Percentiles rank a stretch among this genome's conserved stretches.
phyloP scores from a whole-genome alignment of 1,284 basidiomycete genomes.

The Ustilago loliicola region DNA sequence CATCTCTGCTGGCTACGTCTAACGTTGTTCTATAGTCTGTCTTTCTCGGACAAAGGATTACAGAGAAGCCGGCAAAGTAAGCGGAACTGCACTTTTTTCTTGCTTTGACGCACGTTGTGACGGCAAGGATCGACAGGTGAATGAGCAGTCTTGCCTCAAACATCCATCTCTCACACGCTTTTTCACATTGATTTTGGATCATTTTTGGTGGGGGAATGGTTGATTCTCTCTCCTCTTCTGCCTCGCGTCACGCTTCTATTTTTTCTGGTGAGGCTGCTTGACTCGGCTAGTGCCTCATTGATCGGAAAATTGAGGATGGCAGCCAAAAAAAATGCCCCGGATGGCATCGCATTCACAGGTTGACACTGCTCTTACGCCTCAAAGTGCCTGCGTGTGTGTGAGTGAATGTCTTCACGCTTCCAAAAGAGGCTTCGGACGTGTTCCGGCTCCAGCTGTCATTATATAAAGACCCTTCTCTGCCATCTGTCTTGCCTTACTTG shows the following conservation, averaged over 20 bases:
- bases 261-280: not conserved
- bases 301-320: constrained; percentile 16
- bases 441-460: constrained; percentile 5
- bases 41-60: not conserved
- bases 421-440: constrained; percentile 6
- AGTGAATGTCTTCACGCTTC: too few species aligned
- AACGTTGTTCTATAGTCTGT: too few species aligned
- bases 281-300: not conserved
- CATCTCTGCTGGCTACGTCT: too few species aligned
- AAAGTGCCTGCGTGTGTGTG: too few species aligned
- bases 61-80: constrained; percentile 3
- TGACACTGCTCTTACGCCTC: too few species aligned
- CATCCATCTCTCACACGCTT: not conserved
- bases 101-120: not conserved
- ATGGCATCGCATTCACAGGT: too few species aligned
- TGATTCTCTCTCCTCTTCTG: constrained; percentile 1
- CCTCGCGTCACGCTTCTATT: not conserved
- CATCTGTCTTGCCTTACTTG: not conserved
- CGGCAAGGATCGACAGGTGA: constrained; percentile 7
- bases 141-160: not conserved
- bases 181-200: not conserved
- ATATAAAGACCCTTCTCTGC: constrained; percentile 3
- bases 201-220: not conserved
- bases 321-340: constrained; percentile 6
- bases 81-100: not conserved